These are phyloP conservation scores for Hibiscus syriacus DNA, from an alignment of 345 rosid species.

Conservation along the genomic window DNA sequence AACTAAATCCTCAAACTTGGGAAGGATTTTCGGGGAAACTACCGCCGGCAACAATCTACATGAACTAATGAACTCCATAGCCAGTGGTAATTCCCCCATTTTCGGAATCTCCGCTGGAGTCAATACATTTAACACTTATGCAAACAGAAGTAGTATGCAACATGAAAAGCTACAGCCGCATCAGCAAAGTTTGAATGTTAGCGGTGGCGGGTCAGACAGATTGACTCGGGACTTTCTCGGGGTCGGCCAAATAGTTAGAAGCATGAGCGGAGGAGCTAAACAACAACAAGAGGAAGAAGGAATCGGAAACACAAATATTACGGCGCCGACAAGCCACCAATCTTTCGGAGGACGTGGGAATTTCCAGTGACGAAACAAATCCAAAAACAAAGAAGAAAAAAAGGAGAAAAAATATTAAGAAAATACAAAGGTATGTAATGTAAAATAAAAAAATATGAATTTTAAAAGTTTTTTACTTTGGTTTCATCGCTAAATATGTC, in stretches of 20 bases:
- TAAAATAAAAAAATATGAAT: neutral
- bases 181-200: slow-evolving; percentile 18
- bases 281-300: slow-evolving; percentile 1
- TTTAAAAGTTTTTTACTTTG: neutral
- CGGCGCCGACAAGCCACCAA: slow-evolving; percentile 32
- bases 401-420: neutral
- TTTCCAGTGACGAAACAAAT: slow-evolving; percentile 13
- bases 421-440: slow-evolving; percentile 23
- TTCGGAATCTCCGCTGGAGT: slow-evolving; percentile 16
- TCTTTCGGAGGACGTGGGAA: slow-evolving; percentile 19
- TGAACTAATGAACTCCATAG: slow-evolving; percentile 55
- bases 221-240: slow-evolving; percentile 78
- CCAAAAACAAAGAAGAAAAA: neutral
- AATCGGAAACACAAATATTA: slow-evolving; percentile 11
- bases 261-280: slow-evolving; percentile 31
- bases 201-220: slow-evolving; percentile 52
- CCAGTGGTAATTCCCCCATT: slow-evolving; percentile 24
- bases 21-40: slow-evolving; percentile 13
- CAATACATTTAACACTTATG: neutral
- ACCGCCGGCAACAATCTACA: slow-evolving; percentile 34
- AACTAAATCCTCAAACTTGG: slow-evolving; percentile 14
- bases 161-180: neutral
- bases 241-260: slow-evolving; percentile 58
- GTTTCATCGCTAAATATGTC: neutral
- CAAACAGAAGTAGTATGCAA: no score